Percentiles rank a stretch among this genome's conserved stretches.
phyloP scores from a whole-genome alignment of 1,139 yeast species.

The Wickerhamomyces sp. region DNA sequence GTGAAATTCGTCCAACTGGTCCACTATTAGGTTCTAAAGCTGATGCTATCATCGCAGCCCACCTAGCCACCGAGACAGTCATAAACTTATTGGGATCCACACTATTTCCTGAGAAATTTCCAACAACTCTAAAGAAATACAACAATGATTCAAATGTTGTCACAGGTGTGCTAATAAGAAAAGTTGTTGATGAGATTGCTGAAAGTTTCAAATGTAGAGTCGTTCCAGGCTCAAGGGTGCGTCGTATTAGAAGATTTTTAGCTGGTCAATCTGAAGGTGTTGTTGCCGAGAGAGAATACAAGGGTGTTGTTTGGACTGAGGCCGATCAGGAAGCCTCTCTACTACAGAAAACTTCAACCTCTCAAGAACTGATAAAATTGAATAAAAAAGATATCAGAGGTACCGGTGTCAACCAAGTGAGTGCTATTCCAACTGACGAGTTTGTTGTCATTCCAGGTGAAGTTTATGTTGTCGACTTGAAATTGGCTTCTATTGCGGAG shows the following conservation, averaged over 20 bases:
- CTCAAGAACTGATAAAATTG: conserved; percentile 36
- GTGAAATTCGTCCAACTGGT: conserved; percentile 49
- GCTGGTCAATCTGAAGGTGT: conserved; percentile 94
- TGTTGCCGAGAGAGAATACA: conserved; percentile 86
- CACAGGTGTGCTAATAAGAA: conserved; percentile 65
- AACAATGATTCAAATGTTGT: conserved; percentile 32
- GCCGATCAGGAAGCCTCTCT: conserved; percentile 67
- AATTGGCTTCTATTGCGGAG: conserved; percentile 64
- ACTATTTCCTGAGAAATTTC: conserved; percentile 69
- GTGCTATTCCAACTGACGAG: conserved; percentile 71
- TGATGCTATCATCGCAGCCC: conserved; percentile 85
- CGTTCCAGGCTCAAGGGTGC: conserved; percentile 87
- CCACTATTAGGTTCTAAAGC: conserved; percentile 84
- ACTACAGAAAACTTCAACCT: conserved; percentile 35
- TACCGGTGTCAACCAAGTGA: conserved; percentile 29
- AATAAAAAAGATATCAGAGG: conserved; percentile 29
- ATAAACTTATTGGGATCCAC: conserved; percentile 70
- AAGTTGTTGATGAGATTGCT: conserved; percentile 77
- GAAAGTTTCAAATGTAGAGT: conserved; percentile 74
- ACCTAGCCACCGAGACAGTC: conserved; percentile 82
- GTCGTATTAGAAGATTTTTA: conserved; percentile 86
- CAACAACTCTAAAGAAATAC: conserved; percentile 33
- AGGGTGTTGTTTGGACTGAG: conserved; percentile 91
- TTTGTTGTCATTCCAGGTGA: conserved; percentile 75
- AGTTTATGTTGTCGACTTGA: conserved; percentile 79